phyloP scores from a whole-genome alignment of 176 grass and related monocot species.

The Cenchrus americanus region DNA sequence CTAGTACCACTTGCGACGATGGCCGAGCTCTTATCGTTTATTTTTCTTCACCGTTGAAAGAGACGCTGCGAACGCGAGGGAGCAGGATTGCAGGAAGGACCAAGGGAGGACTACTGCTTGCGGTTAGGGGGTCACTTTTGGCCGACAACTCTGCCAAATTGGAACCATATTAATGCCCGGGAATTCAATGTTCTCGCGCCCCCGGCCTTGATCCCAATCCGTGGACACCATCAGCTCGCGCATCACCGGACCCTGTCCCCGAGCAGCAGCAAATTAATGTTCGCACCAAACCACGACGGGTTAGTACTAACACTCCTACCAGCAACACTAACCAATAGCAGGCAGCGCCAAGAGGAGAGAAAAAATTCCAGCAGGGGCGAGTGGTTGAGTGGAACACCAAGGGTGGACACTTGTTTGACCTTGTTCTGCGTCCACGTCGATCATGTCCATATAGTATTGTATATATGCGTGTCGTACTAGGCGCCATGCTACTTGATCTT shows the following conservation, averaged over 20 bases:
- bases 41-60: background rate
- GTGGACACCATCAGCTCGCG: slow-evolving; percentile 14
- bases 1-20: background rate
- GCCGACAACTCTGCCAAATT: slow-evolving; percentile 50
- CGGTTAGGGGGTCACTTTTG: slow-evolving; percentile 67
- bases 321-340: background rate
- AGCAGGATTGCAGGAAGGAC: background rate
- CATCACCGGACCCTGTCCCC: background rate
- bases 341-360: background rate
- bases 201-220: slow-evolving; percentile 3
- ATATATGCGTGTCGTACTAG: background rate
- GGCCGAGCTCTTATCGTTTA: background rate
- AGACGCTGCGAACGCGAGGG: background rate
- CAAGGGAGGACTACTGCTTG: slow-evolving; percentile 25
- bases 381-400: slow-evolving; percentile 12
- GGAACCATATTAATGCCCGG: slow-evolving; percentile 12
- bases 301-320: background rate
- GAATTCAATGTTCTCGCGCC: background rate
- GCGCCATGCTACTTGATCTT: background rate
- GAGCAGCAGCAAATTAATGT: slow-evolving; percentile 36
- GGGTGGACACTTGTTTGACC: slow-evolving; percentile 28
- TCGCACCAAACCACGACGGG: slow-evolving; percentile 30
- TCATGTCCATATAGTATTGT: background rate
- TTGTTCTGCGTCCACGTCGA: background rate
- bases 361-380: background rate